These are phyloP conservation scores for Globisporangium orthogonon DNA, from an alignment of 352 stramenopile genomes.

Conservation along the genomic window DNA sequence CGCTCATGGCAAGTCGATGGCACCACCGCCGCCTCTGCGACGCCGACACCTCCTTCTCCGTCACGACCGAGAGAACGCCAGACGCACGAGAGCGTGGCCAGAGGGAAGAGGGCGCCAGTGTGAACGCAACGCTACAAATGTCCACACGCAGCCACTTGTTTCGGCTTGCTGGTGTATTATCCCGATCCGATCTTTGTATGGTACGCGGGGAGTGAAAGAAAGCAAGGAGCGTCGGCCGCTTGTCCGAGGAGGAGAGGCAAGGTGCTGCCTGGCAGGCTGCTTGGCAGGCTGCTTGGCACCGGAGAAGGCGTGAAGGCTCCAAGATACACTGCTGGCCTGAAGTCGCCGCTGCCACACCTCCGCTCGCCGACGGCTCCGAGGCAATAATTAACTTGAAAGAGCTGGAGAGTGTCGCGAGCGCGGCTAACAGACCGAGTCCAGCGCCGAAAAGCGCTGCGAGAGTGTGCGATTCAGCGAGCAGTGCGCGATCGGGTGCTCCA, in stretches of 20 bases:
- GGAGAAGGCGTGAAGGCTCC: neutral
- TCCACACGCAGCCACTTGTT: neutral
- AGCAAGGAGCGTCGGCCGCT: too few species aligned
- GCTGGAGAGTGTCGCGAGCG: neutral
- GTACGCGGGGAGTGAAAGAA: neutral
- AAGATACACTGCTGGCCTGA: neutral
- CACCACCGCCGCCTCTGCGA: too few species aligned
- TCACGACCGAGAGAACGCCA: too few species aligned
- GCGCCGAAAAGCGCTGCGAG: conserved; percentile 65
- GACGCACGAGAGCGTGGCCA: too few species aligned
- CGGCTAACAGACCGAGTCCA: conserved; percentile 70
- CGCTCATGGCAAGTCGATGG: too few species aligned
- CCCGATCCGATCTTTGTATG: neutral
- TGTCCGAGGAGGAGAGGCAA: too few species aligned
- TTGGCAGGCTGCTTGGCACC: too few species aligned
- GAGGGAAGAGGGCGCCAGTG: too few species aligned
- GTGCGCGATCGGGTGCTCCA: conserved; percentile 58
- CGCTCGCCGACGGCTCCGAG: neutral
- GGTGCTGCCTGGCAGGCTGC: too few species aligned
- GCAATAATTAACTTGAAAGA: neutral
- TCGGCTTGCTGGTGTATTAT: neutral
- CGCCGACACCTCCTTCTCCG: too few species aligned
- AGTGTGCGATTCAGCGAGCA: conserved; percentile 74
- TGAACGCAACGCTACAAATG: neutral
- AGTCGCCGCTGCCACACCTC: neutral